Evolutionary conservation across 2,329 filamentous ascomycete species (phyloP).

Genomic region (Mycogone perniciosa): DNA sequence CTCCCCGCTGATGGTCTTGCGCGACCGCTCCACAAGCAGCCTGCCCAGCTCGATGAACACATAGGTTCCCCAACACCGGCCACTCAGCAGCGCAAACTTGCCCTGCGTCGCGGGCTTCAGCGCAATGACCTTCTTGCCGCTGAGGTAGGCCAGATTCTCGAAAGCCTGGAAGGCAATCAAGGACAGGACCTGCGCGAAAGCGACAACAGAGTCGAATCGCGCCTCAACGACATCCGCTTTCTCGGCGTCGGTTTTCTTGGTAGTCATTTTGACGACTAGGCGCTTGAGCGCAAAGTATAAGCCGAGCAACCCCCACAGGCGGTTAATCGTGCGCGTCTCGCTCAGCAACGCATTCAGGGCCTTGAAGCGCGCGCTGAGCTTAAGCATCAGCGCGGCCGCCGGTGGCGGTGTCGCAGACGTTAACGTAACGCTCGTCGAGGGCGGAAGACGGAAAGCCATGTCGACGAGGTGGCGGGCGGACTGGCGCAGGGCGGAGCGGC

Average conservation of each 20-base stretch:
- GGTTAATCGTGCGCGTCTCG: conserved; percentile 65
- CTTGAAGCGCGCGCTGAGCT: conserved; percentile 48
- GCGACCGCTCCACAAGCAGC: conserved; percentile 44
- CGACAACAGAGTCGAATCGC: conserved; percentile 42
- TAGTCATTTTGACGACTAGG: conserved; percentile 32
- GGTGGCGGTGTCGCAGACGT: conserved; percentile 33
- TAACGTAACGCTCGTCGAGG: conserved; percentile 41
- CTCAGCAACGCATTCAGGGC: conserved; percentile 59
- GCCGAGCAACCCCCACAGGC: conserved; percentile 71
- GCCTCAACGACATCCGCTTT: conserved; percentile 24
- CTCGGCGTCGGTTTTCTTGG: conserved; percentile 17
- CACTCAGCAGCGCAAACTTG: conserved; percentile 64
- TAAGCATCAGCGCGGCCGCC: conserved; percentile 39
- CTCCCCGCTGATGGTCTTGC: conserved; percentile 31
- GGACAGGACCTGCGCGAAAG: conserved; percentile 60
- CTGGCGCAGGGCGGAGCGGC: conserved; percentile 51
- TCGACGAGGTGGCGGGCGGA: conserved; percentile 47
- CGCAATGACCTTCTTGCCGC: conserved; percentile 62
- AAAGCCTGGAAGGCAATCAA: conserved; percentile 68
- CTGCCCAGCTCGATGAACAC: conserved; percentile 69
- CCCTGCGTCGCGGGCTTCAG: conserved; percentile 51
- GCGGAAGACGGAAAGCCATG: conserved; percentile 45
- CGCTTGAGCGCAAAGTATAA: conserved; percentile 62
- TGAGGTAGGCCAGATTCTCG: conserved; percentile 78
- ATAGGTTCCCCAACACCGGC: conserved; percentile 73